Evolutionary conservation across 1,284 basidiomycete genomes (phyloP), one percentile per base, ranked within the genome.

Genomic region (Cryptococcus sp.): DNA sequence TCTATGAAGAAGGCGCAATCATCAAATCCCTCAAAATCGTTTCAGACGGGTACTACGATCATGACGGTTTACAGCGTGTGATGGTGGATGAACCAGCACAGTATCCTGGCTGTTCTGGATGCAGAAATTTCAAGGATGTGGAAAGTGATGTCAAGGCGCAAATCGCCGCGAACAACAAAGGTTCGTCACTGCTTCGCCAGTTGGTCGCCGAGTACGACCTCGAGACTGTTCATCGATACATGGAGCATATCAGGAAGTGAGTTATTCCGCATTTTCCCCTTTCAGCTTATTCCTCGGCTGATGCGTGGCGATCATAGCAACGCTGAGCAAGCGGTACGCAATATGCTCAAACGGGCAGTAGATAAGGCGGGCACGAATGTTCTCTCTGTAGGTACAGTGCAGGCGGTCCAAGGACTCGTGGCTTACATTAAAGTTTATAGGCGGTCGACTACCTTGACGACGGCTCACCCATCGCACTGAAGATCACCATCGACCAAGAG

Each of bases 101-200:
- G 72, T 93, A 34, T 19, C 48, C 48, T 7, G 29, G 29, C 8
- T 22, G 48, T 19, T 26, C 22, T 2, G 48, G 48, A 38, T 50
- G 48, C 29, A 29, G 48, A 26, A 50, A 50, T 26, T 50, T 26
- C 29, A 23, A 34, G 26, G 48, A 50, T 67, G 93, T 96, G 2
- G 92, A 94, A 80, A 92, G 89, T 64, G 93, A 96, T 75, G 75
- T 96, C 57, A 92, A 93, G 75, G 93, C 93, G 95, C 69, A 93
- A 95, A 89, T 97, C 61, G 91, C 93, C 0, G 94, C 94, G n/a
- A 96, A 96, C 74, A 86, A 94, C 77, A 96, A 95, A 80, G 93
- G 93, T 17, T 86, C 89, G 29, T 87, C 89, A 64, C 82, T 93
- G 8, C 85, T 93, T 37, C 59, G 63, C 5, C 38, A 70, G 85